phyloP scores from a whole-genome alignment of 352 stramenopile species.

The Paralagenidium karlingii region DNA sequence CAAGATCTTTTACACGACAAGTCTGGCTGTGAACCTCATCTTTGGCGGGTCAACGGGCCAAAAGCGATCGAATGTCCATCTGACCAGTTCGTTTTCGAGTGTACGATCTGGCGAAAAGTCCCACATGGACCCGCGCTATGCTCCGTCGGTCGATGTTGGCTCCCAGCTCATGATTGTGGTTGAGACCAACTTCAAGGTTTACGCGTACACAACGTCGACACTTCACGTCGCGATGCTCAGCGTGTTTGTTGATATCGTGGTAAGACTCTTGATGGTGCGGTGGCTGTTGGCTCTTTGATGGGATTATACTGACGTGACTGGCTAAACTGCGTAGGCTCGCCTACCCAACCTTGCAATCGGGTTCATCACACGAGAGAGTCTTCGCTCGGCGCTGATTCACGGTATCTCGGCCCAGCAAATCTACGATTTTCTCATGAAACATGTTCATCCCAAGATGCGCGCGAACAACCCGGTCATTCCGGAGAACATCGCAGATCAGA shows the following conservation, averaged over 20 bases:
- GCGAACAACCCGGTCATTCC: slow-evolving; percentile 63
- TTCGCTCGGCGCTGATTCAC: slow-evolving; percentile 79
- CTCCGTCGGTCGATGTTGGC: slow-evolving; percentile 5
- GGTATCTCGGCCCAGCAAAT: slow-evolving; percentile 87
- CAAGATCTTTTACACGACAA: slow-evolving; percentile 82
- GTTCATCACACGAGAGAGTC: slow-evolving; percentile 84
- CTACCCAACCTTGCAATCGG: slow-evolving; percentile 86
- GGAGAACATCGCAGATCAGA: slow-evolving; percentile 85
- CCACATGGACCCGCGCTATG: slow-evolving; percentile 20
- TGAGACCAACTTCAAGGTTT: slow-evolving; percentile 90
- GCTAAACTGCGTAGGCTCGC: slow-evolving; percentile 19
- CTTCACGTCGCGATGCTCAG: slow-evolving; percentile 88
- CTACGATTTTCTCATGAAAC: slow-evolving; percentile 86
- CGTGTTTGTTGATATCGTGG: slow-evolving; percentile 84
- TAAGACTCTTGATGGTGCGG: slow-evolving; percentile 1
- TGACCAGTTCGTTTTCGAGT: slow-evolving; percentile 31
- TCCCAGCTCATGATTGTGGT: slow-evolving; percentile 50
- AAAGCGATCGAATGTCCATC: slow-evolving; percentile 28
- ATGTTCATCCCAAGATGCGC: slow-evolving; percentile 76
- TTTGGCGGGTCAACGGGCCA: slow-evolving; percentile 67
- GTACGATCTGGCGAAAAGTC: slow-evolving; percentile 26
- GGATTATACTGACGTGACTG: neutral
- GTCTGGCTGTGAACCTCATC: slow-evolving; percentile 82
- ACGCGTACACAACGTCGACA: slow-evolving; percentile 82
- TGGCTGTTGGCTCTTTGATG: neutral